Percentiles rank a stretch among this genome's conserved stretches.
Conservation (phyloP, 441 rosid species). For the Populus trichocarpa region DNA sequence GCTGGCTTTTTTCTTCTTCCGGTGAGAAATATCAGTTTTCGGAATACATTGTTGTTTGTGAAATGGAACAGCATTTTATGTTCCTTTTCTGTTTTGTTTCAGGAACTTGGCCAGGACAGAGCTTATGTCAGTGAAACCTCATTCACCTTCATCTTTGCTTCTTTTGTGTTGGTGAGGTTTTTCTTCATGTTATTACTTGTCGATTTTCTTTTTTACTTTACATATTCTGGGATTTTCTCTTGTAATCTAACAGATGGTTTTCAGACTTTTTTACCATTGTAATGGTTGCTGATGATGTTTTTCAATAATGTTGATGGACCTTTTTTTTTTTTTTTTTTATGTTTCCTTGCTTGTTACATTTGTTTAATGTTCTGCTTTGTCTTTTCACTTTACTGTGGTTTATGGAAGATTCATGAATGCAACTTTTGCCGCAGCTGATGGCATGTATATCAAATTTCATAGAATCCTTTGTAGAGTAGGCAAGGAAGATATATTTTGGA, state of each 20-base stretch:
- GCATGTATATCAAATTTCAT: not conserved
- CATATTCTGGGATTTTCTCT: not conserved
- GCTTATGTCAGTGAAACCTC: constrained; percentile 85
- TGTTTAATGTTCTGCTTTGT: not conserved
- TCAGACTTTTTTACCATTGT: not conserved
- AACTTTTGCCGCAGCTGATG: not conserved
- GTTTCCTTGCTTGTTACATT: not conserved
- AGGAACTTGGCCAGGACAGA: constrained; percentile 93
- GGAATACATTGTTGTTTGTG: not conserved
- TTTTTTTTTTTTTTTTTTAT: too few species aligned
- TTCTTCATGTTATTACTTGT: not conserved
- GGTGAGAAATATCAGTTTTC: constrained; percentile 27
- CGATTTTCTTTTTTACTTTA: not conserved
- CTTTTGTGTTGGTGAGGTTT: constrained; percentile 66
- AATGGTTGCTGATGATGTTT: not conserved
- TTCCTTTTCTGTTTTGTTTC: constrained; percentile 9
- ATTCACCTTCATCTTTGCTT: constrained; percentile 64
- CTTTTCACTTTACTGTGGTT: not conserved
- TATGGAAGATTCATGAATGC: not conserved
- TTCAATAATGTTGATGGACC: not conserved
- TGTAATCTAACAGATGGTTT: not conserved
- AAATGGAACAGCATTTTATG: not conserved
- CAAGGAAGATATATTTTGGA: not conserved
- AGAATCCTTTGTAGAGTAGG: not conserved
- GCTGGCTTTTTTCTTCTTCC: constrained; percentile 82